phyloP scores from a whole-genome alignment of 192 early-diverging fungal genomes.

The Entomortierella chlamydospora region DNA sequence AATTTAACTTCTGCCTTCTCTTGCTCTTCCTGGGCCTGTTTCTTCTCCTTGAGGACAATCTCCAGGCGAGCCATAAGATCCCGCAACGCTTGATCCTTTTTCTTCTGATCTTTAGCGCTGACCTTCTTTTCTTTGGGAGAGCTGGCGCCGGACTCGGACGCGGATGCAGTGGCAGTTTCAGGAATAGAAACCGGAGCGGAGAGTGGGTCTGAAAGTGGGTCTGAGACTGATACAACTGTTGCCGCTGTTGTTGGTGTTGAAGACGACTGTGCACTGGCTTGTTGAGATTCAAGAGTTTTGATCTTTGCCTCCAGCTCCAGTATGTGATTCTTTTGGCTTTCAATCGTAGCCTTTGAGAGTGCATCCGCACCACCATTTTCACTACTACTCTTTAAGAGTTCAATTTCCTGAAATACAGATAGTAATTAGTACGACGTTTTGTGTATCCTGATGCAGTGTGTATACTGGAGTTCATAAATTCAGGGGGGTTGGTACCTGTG shows the following conservation, averaged over 20 bases:
- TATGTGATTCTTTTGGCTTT: slow-evolving; percentile 28
- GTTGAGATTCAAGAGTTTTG: slow-evolving; percentile 13
- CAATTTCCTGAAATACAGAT: slow-evolving; percentile 20
- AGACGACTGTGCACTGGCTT: background rate
- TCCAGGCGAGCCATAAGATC: slow-evolving; percentile 51
- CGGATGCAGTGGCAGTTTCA: slow-evolving; percentile 18
- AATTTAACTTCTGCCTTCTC: slow-evolving; percentile 49
- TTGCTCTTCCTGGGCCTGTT: slow-evolving; percentile 46
- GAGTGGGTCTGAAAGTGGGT: slow-evolving; percentile 30
- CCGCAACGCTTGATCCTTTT: slow-evolving; percentile 42
- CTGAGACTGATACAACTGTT: background rate
- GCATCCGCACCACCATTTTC: background rate
- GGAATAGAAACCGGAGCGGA: slow-evolving; percentile 32
- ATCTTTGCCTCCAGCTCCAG: slow-evolving; percentile 36
- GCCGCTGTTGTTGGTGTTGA: slow-evolving; percentile 2
- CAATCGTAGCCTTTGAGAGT: background rate
- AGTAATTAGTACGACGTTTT: too few species aligned
- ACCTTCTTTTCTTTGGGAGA: slow-evolving; percentile 52
- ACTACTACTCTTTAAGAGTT: slow-evolving; percentile 9
- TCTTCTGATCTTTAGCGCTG: slow-evolving; percentile 44
- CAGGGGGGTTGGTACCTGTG: slow-evolving; percentile 22
- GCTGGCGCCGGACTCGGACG: slow-evolving; percentile 19
- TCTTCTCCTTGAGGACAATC: slow-evolving; percentile 48
- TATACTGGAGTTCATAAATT: too few species aligned
- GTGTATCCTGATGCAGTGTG: too few species aligned